phyloP scores from a whole-genome alignment of 805 yeast genomes.

The Yarrowia yakushimensis region DNA sequence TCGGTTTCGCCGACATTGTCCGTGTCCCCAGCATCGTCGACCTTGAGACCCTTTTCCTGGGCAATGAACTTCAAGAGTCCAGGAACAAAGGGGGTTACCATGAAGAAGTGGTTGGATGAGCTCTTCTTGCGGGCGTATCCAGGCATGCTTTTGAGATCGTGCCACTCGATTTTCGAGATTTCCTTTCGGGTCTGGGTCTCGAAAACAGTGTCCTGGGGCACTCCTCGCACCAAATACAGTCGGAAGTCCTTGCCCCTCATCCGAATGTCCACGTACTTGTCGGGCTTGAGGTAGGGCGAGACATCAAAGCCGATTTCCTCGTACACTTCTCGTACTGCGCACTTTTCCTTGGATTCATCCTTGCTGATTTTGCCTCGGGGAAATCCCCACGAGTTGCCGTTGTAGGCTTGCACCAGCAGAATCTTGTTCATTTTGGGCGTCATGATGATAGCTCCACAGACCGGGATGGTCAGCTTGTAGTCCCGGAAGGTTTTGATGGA shows the following conservation, averaged over 20 bases:
- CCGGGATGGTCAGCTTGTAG: slow-evolving; percentile 89
- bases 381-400: slow-evolving; percentile 80
- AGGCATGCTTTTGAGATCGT: slow-evolving; percentile 37
- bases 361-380: slow-evolving; percentile 96
- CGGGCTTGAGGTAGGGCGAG: slow-evolving; percentile 58
- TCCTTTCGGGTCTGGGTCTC: slow-evolving; percentile 84
- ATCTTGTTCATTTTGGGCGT: slow-evolving; percentile 66
- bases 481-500: slow-evolving; percentile 76
- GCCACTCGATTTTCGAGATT: slow-evolving; percentile 80
- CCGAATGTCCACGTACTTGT: slow-evolving; percentile 76
- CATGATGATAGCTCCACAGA: slow-evolving; percentile 89
- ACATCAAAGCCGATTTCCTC: slow-evolving; percentile 95
- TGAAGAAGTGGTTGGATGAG: slow-evolving; percentile 33
- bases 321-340: slow-evolving; percentile 86
- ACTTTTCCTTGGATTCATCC: slow-evolving; percentile 80
- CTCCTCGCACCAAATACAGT: slow-evolving; percentile 70
- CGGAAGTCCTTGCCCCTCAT: slow-evolving; percentile 80
- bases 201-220: slow-evolving; percentile 73
- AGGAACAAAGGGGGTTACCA: slow-evolving; percentile 41
- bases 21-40: not conserved
- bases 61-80: slow-evolving; percentile 37
- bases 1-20: slow-evolving; percentile 28
- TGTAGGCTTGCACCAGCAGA: slow-evolving; percentile 79
- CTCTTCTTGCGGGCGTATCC: slow-evolving; percentile 31
- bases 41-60: slow-evolving; percentile 32